Evolutionary conservation across 2,329 filamentous ascomycete species (phyloP).

Genomic region (Diaporthe citriasiana): DNA sequence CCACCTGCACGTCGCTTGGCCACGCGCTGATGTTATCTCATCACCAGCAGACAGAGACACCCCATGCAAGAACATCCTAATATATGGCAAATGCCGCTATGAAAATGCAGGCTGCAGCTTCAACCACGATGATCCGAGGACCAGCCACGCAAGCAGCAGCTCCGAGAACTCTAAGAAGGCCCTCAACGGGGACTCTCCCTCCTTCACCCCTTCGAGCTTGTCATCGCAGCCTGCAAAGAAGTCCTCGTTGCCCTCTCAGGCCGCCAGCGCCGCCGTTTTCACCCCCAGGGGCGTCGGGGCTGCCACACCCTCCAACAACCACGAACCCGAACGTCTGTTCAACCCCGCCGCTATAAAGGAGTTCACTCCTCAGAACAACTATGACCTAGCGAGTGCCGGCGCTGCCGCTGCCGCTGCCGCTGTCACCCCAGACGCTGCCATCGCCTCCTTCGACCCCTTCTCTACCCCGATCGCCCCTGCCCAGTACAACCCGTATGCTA

Average conservation of each 20-base stretch:
- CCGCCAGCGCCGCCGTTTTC: slow-evolving; percentile 89
- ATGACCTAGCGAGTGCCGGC: slow-evolving; percentile 65
- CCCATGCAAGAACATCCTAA: slow-evolving; percentile 90
- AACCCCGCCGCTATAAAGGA: slow-evolving; percentile 71
- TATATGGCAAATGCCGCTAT: slow-evolving; percentile 93
- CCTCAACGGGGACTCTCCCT: slow-evolving; percentile 95
- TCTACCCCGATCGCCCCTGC: slow-evolving; percentile 67
- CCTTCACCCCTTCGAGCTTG: slow-evolving; percentile 82
- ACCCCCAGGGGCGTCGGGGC: slow-evolving; percentile 75
- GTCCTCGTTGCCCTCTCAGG: slow-evolving; percentile 87
- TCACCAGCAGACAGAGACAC: slow-evolving; percentile 79
- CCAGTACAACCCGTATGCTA: slow-evolving; percentile 82
- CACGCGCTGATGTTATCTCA: slow-evolving; percentile 40
- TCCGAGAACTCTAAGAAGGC: slow-evolving; percentile 71
- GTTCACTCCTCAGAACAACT: slow-evolving; percentile 69
- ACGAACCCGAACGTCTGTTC: slow-evolving; percentile 60
- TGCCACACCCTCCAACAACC: slow-evolving; percentile 57
- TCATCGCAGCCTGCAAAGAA: slow-evolving; percentile 67
- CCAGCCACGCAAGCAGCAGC: slow-evolving; percentile 31
- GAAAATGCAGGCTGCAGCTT: slow-evolving; percentile 93
- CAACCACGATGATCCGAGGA: slow-evolving; percentile 77
- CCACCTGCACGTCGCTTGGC: not conserved
- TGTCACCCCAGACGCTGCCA: slow-evolving; percentile 58
- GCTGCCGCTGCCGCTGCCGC: slow-evolving; percentile 61
- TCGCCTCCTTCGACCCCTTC: slow-evolving; percentile 74